Conservation (phyloP, 2,329 filamentous ascomycete genomes). For the Aspergillus versicolor region DNA sequence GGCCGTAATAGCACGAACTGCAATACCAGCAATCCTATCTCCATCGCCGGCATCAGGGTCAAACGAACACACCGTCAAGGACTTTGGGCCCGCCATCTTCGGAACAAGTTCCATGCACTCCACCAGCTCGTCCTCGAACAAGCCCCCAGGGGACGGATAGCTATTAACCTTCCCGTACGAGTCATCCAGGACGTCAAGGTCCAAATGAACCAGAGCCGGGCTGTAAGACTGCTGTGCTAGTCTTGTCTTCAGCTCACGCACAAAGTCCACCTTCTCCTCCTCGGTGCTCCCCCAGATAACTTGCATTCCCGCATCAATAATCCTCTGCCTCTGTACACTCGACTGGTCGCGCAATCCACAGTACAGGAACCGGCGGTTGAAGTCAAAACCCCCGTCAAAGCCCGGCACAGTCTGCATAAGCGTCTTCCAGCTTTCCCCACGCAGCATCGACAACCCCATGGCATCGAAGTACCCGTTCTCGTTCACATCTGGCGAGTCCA, state of each 20-base stretch:
- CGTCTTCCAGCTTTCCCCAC: conserved; percentile 32
- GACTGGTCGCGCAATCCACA: conserved; percentile 29
- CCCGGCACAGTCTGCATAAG: conserved; percentile 34
- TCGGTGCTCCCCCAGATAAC: conserved; percentile 28
- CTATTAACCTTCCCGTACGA: no score
- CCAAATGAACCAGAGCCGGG: no score
- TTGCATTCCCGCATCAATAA: conserved; percentile 30
- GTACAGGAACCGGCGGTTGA: conserved; percentile 22
- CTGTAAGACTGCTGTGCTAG: no score
- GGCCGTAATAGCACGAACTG: no score
- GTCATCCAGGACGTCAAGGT: no score
- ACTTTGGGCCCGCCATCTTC: no score
- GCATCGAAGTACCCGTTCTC: conserved; percentile 40
- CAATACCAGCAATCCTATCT: no score
- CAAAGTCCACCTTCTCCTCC: conserved; percentile 17
- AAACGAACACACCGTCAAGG: no score
- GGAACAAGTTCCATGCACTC: no score
- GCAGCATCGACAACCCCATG: conserved; percentile 39
- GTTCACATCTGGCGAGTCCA: conserved; percentile 37
- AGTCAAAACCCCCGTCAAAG: conserved; percentile 13
- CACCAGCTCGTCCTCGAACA: no score
- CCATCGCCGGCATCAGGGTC: no score
- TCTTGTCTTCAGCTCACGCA: conserved; percentile 7
- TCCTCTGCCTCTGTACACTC: conserved; percentile 28
- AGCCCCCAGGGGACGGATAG: no score